phyloP scores from a whole-genome alignment of 73 alveolate genomes.

The Paramecium octaurelia region DNA sequence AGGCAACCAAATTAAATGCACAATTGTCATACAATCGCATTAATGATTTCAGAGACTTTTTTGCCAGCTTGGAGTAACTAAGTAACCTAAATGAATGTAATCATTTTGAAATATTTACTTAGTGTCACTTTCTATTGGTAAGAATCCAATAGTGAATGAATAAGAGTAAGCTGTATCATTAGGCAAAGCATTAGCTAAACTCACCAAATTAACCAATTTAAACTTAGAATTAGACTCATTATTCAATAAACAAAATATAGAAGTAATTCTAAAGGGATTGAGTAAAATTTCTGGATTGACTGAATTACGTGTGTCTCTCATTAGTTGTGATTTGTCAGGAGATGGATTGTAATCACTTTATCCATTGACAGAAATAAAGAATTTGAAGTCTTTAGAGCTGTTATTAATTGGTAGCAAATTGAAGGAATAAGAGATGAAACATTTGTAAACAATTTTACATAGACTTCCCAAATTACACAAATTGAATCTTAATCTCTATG shows the following conservation, averaged over 20 bases:
- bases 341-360: background rate
- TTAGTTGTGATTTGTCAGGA: constrained; percentile 11
- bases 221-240: background rate
- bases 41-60: background rate
- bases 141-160: background rate
- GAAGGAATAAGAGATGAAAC: background rate
- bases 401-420: constrained; percentile 4
- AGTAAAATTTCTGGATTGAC: background rate
- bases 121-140: background rate
- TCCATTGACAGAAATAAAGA: background rate
- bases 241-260: background rate
- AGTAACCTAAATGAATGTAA: background rate
- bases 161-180: background rate
- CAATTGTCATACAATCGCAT: background rate
- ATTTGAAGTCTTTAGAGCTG: background rate
- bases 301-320: background rate
- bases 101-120: background rate
- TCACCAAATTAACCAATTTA: background rate
- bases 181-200: background rate
- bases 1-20: background rate
- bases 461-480: constrained; percentile 2
- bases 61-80: background rate
- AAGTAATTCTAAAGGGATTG: background rate
- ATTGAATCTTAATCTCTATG: background rate
- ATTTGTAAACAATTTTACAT: background rate